These are phyloP conservation scores for Penicillium sp. DNA, from an alignment of 2,329 filamentous ascomycete species.

Conservation along the genomic window DNA sequence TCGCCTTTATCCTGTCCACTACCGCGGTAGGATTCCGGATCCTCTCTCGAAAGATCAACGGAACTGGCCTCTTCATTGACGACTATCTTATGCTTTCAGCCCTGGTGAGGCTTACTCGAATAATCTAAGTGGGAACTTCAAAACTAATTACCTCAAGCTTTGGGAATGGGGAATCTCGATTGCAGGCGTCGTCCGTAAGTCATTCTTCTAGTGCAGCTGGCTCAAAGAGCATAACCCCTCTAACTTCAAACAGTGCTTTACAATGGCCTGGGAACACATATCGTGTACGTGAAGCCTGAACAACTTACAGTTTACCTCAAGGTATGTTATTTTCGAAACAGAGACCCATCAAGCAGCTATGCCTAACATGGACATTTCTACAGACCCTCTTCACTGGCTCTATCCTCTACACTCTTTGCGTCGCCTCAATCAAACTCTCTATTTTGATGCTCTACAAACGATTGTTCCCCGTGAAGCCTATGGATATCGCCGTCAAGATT, in stretches of 20 bases:
- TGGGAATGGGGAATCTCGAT: constrained; percentile 35
- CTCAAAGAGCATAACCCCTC: not conserved
- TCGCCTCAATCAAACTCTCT: constrained; percentile 37
- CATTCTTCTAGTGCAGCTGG: not conserved
- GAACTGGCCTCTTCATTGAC: constrained; percentile 19
- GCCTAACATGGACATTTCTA: not conserved
- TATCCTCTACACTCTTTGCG: constrained; percentile 35
- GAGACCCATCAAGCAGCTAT: not conserved
- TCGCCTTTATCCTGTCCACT: constrained; percentile 35
- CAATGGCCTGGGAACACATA: constrained; percentile 34
- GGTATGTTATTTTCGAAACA: constrained; percentile 13
- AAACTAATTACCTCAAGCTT: constrained; percentile 11
- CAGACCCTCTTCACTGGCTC: constrained; percentile 34
- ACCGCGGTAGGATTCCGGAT: constrained; percentile 29
- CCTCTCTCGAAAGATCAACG: constrained; percentile 29
- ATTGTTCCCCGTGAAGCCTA: constrained; percentile 32
- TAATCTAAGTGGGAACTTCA: not conserved
- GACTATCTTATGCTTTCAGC: constrained; percentile 25
- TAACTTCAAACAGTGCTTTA: constrained; percentile 28
- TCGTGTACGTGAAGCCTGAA: constrained; percentile 24
- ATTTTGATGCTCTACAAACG: constrained; percentile 39
- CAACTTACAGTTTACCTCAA: constrained; percentile 33
- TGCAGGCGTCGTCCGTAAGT: constrained; percentile 33
- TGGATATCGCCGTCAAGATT: constrained; percentile 31
- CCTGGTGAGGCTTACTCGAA: constrained; percentile 14